These are phyloP conservation scores for Chloris gayana DNA, from an alignment of 176 grass and related monocot species.

Conservation along the genomic window DNA sequence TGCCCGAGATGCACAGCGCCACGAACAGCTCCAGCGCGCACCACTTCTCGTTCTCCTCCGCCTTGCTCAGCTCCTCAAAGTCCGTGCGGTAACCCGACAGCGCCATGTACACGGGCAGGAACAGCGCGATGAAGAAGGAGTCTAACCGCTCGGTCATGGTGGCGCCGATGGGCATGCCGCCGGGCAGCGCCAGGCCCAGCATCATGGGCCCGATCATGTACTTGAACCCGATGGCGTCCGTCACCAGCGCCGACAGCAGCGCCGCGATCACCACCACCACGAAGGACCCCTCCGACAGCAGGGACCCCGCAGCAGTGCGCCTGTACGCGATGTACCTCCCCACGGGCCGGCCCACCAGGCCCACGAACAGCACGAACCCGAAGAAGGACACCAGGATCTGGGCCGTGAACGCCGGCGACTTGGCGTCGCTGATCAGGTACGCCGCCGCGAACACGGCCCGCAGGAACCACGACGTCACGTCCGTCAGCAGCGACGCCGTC, in stretches of 20 bases:
- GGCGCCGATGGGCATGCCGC: slow-evolving; percentile 76
- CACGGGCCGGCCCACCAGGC: slow-evolving; percentile 43
- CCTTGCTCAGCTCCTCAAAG: slow-evolving; percentile 38
- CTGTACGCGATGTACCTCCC: slow-evolving; percentile 35
- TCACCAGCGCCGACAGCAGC: slow-evolving; percentile 59
- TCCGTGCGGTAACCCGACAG: slow-evolving; percentile 73
- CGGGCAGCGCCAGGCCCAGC: slow-evolving; percentile 65
- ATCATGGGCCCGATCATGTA: slow-evolving; percentile 68
- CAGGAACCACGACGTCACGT: slow-evolving; percentile 64
- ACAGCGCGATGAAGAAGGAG: slow-evolving; percentile 69
- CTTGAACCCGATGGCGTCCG: slow-evolving; percentile 74
- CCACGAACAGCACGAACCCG: slow-evolving; percentile 43
- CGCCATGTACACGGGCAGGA: slow-evolving; percentile 66
- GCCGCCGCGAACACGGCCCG: slow-evolving; percentile 23
- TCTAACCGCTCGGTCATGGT: slow-evolving; percentile 79
- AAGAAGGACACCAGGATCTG: slow-evolving; percentile 45
- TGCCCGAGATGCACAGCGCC: slow-evolving; percentile 54
- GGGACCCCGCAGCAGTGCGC: slow-evolving; percentile 45
- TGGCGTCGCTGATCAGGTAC: slow-evolving; percentile 29
- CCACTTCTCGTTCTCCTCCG: slow-evolving; percentile 34
- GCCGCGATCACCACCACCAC: slow-evolving; percentile 51
- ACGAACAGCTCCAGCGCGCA: slow-evolving; percentile 69
- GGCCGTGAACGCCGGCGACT: slow-evolving; percentile 12
- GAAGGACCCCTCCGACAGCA: slow-evolving; percentile 58
- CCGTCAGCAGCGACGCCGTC: slow-evolving; percentile 69